Base-by-base conservation (phyloP, 2,329 filamentous ascomycete genomes). In the Bipolaris zeicola region DNA sequence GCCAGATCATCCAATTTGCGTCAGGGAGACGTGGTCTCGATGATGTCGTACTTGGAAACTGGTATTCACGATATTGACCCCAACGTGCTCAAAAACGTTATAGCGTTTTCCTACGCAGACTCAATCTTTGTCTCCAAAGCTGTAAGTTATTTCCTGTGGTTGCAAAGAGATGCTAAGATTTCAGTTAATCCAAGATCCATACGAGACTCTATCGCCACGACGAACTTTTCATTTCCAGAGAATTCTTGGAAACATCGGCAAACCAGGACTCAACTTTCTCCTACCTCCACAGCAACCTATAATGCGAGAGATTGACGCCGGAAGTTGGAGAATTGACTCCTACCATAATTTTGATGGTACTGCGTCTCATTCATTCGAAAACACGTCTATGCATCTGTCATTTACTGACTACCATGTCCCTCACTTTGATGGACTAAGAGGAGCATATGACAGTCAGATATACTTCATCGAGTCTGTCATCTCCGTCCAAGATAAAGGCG, bases 381-480 rank as follows among this genome's bases (percentile, higher is more conserved):
- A 20, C 10, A 45, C 42, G 5, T 33, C 26, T 14, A 45, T 45
- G 42, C 42, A 33, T 14, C n/a, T 45, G 10, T 45, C 26, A 13
- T 33, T 33, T 6, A 45, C 42, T 2, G 16, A 45, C 3, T 45
- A 45, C 11, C 28, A 34, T 33, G 42, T 45, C n/a, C 42, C 42
- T 13, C 11, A 20, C n/a, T 20, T 20, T 14, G 28, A 45, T 3
- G 42, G 42, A 33, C 2, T 3, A 16, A 16, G 16, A 7, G 42
- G 42, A 45, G 8, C 16, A 6, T 20, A 14, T 13, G 42, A 34
- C 10, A 31, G 18, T 5, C 28, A 45, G 14, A 14, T 33, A 8
- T 45, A 33, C 26, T 20, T 45, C 13, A 18, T 54, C 2, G 44
- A 54, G 26, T 48, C 51, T 6, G 26, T 54, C 24, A 48, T 54